Conservation (phyloP, 2,329 filamentous ascomycete genomes). For the Pezicula rhizophila region DNA sequence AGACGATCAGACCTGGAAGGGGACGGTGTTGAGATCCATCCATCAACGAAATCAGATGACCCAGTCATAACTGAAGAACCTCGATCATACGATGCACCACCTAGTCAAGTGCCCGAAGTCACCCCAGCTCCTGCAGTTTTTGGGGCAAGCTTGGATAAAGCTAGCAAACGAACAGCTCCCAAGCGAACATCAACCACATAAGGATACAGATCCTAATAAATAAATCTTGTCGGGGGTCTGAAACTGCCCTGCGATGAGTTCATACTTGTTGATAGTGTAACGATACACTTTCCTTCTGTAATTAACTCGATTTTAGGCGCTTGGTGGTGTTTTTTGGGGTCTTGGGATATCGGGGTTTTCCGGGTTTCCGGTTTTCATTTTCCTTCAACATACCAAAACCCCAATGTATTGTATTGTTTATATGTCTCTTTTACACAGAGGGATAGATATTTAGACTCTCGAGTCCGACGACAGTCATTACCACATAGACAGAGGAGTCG, state of each 20-base stretch:
- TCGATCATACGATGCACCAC: slow-evolving; percentile 16
- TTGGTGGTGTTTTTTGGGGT: neutral
- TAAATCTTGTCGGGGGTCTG: too few relatives aligned
- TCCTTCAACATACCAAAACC: neutral
- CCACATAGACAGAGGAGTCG: neutral
- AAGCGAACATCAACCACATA: too few relatives aligned
- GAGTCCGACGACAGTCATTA: neutral
- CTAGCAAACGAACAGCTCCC: too few relatives aligned
- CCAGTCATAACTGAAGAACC: slow-evolving; percentile 38
- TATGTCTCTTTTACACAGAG: neutral
- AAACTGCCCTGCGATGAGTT: neutral
- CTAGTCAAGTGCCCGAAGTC: slow-evolving; percentile 23
- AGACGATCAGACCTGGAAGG: slow-evolving; percentile 33
- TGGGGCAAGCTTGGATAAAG: neutral
- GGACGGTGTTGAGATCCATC: slow-evolving; percentile 40
- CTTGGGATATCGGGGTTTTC: neutral
- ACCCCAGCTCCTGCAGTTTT: slow-evolving; percentile 9
- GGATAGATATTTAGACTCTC: neutral
- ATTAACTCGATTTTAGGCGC: neutral
- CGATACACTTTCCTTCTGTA: neutral
- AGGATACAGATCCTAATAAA: too few relatives aligned
- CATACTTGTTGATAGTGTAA: neutral
- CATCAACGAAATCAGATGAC: slow-evolving; percentile 41
- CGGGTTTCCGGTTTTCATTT: neutral
- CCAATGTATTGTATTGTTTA: slow-evolving; percentile 1